Evolutionary conservation across 2,329 filamentous ascomycete species (phyloP).

Genomic region (Paramyrothecium roridum): DNA sequence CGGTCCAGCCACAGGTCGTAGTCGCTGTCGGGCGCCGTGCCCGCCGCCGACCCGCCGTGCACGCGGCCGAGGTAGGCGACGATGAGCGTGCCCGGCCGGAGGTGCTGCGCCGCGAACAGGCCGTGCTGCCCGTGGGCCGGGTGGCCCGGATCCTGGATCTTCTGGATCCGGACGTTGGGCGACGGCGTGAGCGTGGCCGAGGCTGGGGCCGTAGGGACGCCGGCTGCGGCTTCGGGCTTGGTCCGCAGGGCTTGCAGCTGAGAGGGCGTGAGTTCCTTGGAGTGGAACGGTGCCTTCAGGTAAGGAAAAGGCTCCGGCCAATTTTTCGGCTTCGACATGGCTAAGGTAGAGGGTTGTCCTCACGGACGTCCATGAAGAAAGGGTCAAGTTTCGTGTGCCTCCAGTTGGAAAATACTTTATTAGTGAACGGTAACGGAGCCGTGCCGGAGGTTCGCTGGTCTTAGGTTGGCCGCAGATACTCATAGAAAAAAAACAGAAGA

Average conservation of each 20-base stretch:
- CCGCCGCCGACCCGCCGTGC: slow-evolving; percentile 37
- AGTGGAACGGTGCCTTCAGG: slow-evolving; percentile 46
- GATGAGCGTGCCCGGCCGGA: slow-evolving; percentile 54
- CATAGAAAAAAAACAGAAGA: too few relatives aligned
- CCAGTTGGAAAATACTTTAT: too few relatives aligned
- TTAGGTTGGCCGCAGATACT: too few relatives aligned
- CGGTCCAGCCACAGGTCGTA: slow-evolving; percentile 64
- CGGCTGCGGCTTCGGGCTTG: slow-evolving; percentile 14
- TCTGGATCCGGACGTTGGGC: slow-evolving; percentile 49
- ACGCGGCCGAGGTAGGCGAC: slow-evolving; percentile 60
- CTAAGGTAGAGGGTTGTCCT: neutral
- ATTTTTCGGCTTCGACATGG: slow-evolving; percentile 46
- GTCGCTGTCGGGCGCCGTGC: slow-evolving; percentile 32
- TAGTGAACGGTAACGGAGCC: too few relatives aligned
- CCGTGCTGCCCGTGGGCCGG: slow-evolving; percentile 58
- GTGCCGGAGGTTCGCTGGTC: too few relatives aligned
- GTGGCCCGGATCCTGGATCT: slow-evolving; percentile 48
- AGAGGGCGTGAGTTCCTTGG: slow-evolving; percentile 36
- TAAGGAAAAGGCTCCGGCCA: slow-evolving; percentile 56
- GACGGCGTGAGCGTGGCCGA: slow-evolving; percentile 39
- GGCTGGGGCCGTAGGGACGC: slow-evolving; percentile 17
- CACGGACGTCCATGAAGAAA: too few relatives aligned
- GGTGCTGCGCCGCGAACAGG: slow-evolving; percentile 54
- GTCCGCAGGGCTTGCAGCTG: slow-evolving; percentile 38
- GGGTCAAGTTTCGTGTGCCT: neutral